A percentile compares a stretch with the other conserved stretches of the same genome.
phyloP scores from a whole-genome alignment of 179 eudicot genomes.

The Silene vulgaris region DNA sequence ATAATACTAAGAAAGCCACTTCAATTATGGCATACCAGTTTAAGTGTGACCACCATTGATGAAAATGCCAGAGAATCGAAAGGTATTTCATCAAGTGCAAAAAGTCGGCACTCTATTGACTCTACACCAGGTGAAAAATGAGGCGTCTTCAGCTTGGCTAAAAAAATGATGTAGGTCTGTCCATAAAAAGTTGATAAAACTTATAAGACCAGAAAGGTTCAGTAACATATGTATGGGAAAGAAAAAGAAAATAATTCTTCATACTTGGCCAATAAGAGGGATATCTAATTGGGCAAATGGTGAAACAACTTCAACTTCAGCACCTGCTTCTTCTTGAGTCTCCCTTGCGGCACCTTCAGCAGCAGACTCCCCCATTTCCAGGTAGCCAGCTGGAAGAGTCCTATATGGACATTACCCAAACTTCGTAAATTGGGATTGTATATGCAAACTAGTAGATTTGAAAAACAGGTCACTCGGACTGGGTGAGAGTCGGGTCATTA shows the following conservation, averaged over 20 bases:
- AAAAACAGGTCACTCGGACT: not conserved
- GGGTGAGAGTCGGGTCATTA: not conserved
- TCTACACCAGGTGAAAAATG: slow-evolving; percentile 91
- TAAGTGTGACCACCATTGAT: slow-evolving; percentile 81
- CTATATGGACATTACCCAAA: slow-evolving; percentile 31
- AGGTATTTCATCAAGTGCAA: slow-evolving; percentile 73
- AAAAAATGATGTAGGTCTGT: slow-evolving; percentile 87
- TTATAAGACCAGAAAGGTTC: slow-evolving; percentile 11
- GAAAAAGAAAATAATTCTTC: slow-evolving; percentile 18
- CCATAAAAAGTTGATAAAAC: slow-evolving; percentile 8
- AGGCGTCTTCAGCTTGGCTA: slow-evolving; percentile 79
- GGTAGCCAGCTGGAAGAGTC: slow-evolving; percentile 98
- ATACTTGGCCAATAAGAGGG: slow-evolving; percentile 96
- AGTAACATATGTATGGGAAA: not conserved
- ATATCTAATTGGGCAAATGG: slow-evolving; percentile 91
- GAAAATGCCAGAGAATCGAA: slow-evolving; percentile 86
- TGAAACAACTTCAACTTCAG: slow-evolving; percentile 72
- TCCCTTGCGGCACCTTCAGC: slow-evolving; percentile 89
- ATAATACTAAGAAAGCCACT: slow-evolving; percentile 3
- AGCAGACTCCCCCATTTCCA: slow-evolving; percentile 99
- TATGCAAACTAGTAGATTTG: not conserved
- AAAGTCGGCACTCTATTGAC: slow-evolving; percentile 80
- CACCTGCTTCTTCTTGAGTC: slow-evolving; percentile 90
- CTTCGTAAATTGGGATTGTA: slow-evolving; percentile 3
- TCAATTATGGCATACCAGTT: slow-evolving; percentile 48